Conservation (phyloP, 2,329 filamentous ascomycete species). For the Diaporthe ilicicola region DNA sequence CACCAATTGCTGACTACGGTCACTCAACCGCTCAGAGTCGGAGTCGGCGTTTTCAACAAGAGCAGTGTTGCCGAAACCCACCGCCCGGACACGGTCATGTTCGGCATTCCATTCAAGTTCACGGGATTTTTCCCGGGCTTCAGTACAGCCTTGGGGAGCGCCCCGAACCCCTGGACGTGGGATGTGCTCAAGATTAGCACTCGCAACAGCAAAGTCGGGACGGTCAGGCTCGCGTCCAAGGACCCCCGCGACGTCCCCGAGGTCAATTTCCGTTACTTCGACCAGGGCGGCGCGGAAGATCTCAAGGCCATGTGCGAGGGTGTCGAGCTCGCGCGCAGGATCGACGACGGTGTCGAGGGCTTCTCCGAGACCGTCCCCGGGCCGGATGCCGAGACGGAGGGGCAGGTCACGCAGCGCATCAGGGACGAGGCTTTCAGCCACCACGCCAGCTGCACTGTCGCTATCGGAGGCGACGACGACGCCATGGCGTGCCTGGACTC, state of each 20-base stretch:
- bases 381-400: neutral
- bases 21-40: neutral
- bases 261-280: constrained; percentile 67
- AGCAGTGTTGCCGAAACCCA: neutral
- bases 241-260: constrained; percentile 69
- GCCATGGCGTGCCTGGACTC: constrained; percentile 18
- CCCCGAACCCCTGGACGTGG: constrained; percentile 24
- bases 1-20: neutral
- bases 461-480: constrained; percentile 2
- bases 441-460: constrained; percentile 11
- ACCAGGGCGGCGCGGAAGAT: constrained; percentile 53
- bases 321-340: neutral
- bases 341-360: neutral
- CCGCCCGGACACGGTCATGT: neutral
- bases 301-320: constrained; percentile 40
- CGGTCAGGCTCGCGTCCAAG: constrained; percentile 65
- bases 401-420: neutral
- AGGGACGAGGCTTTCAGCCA: constrained; percentile 3
- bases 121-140: neutral
- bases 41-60: neutral
- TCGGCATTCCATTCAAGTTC: neutral
- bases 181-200: constrained; percentile 55
- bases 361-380: neutral
- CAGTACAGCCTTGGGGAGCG: constrained; percentile 26
- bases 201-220: constrained; percentile 64